Evolutionary conservation across 371 early-diverging fungal species (phyloP), one percentile per base, ranked within the genome.

Genomic region (Lichtheimia ornata): DNA sequence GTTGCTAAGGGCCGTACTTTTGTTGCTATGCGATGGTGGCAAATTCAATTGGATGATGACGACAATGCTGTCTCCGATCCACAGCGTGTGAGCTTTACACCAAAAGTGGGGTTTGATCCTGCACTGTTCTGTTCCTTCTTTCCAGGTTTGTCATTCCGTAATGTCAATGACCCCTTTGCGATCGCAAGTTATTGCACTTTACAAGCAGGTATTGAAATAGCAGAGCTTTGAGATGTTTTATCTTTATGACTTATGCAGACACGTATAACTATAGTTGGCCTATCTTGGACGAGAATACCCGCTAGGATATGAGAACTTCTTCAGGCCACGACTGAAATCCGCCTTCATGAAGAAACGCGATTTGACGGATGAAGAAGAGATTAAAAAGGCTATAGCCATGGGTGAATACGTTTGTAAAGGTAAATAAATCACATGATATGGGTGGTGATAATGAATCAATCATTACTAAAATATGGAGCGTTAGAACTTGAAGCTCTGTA

Each of bases 401-500:
- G 91, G 89, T 20, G 77, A 86, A 60, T 87, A 80, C 69, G 72
- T 87, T 18, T 75, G 83, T 49, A 87, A 87, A 82, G 86, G 86
- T 81, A 68, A 54, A 17, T 14, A n/a, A 13, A 28, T 40, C 22
- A 24, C 15, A 6, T 35, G 35, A 35, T 35, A 35, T 35, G 9
- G 35, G 9, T 35, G 22, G 14, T 61, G 15, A 40, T 2, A n/a
- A 52, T 51, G 24, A 20, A 22, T 35, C 18, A 15, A 52, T 12
- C 12, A 59, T 20, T 14, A 40, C 56, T 62, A 35, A 35, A 35
- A 35, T 11, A 45, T 54, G 22, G 20, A 49, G 45, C 42, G 15
- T 25, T 70, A 84, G 91, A 91, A 57, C 73, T 91, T 30, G 91
- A 91, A 71, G 84, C 84, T 17, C 74, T 91, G 77, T 89, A 88